phyloP scores from a whole-genome alignment of 495 filamentous ascomycete genomes.

The Penicillium odoratum region DNA sequence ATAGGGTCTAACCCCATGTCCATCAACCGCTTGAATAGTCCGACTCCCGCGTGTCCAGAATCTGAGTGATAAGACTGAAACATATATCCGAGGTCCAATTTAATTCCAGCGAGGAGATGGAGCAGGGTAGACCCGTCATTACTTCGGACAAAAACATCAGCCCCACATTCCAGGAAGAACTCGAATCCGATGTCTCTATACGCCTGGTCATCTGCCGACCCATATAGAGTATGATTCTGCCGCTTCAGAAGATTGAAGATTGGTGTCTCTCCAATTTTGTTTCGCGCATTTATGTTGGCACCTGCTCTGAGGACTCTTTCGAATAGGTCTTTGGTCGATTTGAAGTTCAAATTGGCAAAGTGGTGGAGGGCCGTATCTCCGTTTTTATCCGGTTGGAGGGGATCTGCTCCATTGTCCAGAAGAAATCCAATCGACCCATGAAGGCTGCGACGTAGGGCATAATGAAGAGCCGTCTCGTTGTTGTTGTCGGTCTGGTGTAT shows the following conservation, averaged over 20 bases:
- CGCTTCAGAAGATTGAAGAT: conserved; percentile 5
- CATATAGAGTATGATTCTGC: not conserved
- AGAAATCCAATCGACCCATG: conserved; percentile 9
- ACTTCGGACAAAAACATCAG: conserved; percentile 28
- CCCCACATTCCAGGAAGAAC: conserved; percentile 10
- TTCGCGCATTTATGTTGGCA: conserved; percentile 19
- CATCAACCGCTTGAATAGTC: conserved; percentile 26
- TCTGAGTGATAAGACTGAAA: not conserved
- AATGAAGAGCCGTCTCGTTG: conserved; percentile 14
- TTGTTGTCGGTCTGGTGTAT: conserved; percentile 4
- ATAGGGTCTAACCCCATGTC: conserved; percentile 34
- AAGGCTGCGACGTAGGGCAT: not conserved
- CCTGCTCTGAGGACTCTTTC: conserved; percentile 11
- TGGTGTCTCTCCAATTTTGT: conserved; percentile 14
- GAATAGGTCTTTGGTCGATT: conserved; percentile 3
- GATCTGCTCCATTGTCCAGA: conserved; percentile 17
- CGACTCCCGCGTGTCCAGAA: not conserved
- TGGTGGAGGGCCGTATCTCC: conserved; percentile 23
- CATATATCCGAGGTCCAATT: not conserved
- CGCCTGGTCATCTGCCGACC: not conserved
- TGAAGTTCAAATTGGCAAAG: conserved; percentile 4
- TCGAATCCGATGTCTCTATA: not conserved
- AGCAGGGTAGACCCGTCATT: conserved; percentile 30
- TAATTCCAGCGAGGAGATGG: conserved; percentile 30
- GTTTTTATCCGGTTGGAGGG: conserved; percentile 15